These are phyloP conservation scores for Verticillium nonalfalfae DNA, from an alignment of 2,329 filamentous ascomycete species.

Conservation along the genomic window DNA sequence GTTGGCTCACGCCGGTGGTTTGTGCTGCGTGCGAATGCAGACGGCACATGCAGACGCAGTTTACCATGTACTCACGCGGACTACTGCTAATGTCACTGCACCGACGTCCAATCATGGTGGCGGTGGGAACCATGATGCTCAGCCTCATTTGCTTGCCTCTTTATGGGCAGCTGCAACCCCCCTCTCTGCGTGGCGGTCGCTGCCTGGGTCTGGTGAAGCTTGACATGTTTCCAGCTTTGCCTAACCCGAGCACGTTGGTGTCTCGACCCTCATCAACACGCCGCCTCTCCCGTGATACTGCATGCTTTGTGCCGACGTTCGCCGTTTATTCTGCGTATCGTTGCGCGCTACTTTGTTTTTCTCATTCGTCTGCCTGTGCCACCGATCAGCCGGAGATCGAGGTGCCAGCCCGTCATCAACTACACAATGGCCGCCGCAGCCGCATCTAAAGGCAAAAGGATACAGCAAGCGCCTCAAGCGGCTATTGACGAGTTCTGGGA, in stretches of 20 bases:
- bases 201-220: background rate
- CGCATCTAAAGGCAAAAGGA: constrained; percentile 12
- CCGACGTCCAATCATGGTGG: background rate
- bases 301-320: background rate
- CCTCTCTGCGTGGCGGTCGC: background rate
- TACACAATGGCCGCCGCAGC: background rate
- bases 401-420: background rate
- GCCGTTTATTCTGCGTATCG: background rate
- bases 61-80: background rate
- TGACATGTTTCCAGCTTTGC: background rate
- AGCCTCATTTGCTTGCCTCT: background rate
- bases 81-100: background rate
- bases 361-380: no score
- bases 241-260: background rate
- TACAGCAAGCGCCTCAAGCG: constrained; percentile 58
- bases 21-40: background rate
- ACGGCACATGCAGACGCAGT: background rate
- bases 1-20: background rate
- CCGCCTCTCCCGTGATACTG: background rate
- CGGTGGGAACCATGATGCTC: background rate
- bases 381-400: background rate
- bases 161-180: background rate
- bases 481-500: constrained; percentile 68
- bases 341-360: no score
- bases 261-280: no score